Conservation (phyloP, 1,284 basidiomycete genomes). For the Athelia psychrophila region DNA sequence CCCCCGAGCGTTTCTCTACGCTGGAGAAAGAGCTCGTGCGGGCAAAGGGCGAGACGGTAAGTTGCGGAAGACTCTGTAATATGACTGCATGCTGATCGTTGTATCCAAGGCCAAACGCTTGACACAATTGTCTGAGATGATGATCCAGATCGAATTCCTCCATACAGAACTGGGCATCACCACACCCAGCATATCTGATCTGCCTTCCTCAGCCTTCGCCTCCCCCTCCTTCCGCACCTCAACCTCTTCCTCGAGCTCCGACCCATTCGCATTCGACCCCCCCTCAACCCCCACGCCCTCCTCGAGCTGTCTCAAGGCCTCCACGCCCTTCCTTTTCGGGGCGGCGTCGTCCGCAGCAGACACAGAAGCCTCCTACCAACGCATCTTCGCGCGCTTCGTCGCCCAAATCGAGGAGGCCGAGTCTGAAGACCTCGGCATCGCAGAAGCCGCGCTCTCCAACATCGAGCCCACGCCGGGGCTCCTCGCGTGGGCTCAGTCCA, state of each 20-base stretch:
- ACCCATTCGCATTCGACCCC: conserved; percentile 47
- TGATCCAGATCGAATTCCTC: conserved; percentile 78
- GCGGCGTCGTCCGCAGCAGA: conserved; percentile 19
- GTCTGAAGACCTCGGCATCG: conserved; percentile 40
- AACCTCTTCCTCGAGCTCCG: conserved; percentile 28
- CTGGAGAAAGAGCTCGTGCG: conserved; percentile 79
- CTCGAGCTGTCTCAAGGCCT: conserved; percentile 29
- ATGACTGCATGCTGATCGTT: conserved; percentile 1
- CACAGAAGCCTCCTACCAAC: conserved; percentile 46
- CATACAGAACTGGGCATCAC: conserved; percentile 73
- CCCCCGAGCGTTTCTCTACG: conserved; percentile 71
- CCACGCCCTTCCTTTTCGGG: conserved; percentile 22
- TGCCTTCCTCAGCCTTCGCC: conserved; percentile 38
- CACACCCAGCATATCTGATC: conserved; percentile 49
- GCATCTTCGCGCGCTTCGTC: conserved; percentile 62
- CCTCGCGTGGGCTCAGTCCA: conserved; percentile 57
- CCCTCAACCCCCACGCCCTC: conserved; percentile 46
- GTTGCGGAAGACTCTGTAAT: conserved; percentile 22
- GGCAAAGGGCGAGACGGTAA: conserved; percentile 77
- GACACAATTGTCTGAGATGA: conserved; percentile 55
- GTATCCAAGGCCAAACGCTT: conserved; percentile 59
- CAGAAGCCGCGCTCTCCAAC: conserved; percentile 43
- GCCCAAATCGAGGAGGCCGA: conserved; percentile 60
- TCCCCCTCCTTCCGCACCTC: conserved; percentile 34
- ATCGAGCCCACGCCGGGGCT: conserved; percentile 69